Evolutionary conservation across 1,284 basidiomycete species (phyloP), one percentile per base, ranked within the genome.

Genomic region (Earliella scabrosa): DNA sequence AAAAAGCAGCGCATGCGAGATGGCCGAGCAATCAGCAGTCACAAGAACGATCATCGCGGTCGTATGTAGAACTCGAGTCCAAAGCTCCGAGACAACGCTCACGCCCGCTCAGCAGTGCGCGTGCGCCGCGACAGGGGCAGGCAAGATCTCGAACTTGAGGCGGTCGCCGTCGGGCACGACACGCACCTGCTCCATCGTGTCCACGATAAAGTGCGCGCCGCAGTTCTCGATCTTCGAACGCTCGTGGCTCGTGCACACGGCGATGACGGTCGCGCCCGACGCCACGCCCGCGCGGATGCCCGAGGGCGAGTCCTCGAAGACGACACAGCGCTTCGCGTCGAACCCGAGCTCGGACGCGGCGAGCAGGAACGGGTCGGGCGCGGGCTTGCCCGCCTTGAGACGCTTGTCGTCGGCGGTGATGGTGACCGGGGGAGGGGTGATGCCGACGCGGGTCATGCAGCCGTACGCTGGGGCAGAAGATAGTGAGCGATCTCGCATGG

Each of bases 331-430:
- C 52, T 73, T 71, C 14, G 84, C 78, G 14, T 78, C 73, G 66
- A 77, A 88, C 1, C 89, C 89, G 53, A 92, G 82, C 68, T 87
- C 86, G 61, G 84, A 71, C 4, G 89, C 89, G 4, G 89, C 88
- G 52, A 90, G 82, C 56, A 91, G 77, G 80, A 90, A 91, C 1
- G 88, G 88, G 68, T 90, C 86, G 5, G 87, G 87, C 21, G 83
- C 82, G 43, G 87, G 87, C 73, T 88, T 87, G 41, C 84, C 83
- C 0, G 82, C 82, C 66, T 83, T 83, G 61, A 86, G 75, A 39
- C 84, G 83, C 65, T 81, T 83, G 76, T 92, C 90, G 69, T 92
- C 89, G 35, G 88, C 89, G 18, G 90, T 92, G 71, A 92, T 88
- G 24, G 88, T 91, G 31, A 92, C 83, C 35, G 77, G 73, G 7